Evolutionary conservation across 768 basidiomycete species (phyloP), one percentile per base, ranked within the genome.

Genomic region (Pholiota conissans): DNA sequence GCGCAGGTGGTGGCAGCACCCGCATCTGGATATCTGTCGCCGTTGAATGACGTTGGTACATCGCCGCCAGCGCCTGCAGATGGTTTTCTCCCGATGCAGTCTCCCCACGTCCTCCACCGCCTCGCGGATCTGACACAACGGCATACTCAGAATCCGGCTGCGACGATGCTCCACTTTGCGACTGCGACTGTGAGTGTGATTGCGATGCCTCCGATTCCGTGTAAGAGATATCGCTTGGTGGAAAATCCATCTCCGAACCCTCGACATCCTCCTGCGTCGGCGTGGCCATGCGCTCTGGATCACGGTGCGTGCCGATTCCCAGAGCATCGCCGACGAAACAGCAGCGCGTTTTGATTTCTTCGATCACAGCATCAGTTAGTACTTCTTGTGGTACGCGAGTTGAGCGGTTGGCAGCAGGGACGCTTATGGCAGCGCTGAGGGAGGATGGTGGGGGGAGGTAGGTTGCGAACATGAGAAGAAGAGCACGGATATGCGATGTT

Each of bases 271-370:
- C 70, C n/a, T 60, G 62, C 46, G 51, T 56, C 16, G 50, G 48
- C 74, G 70, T 46, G 71, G 62, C n/a, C 74, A 68, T 27, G 68
- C 66, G 29, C 26, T 42, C 39, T 16, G 30, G 52, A 3, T 40
- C 42, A 22, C 42, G 42, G 5, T 22, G 20, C n/a, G 42, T 0
- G 6, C 69, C 64, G 8, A 67, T 59, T 48, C 81, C 82, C 35
- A 91, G 74, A 0, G 78, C 69, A 3, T 81, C 78, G 26, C 91
- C 87, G 24, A 98, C 95, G 63, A 97, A 95, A 69, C 92, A 95
- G 56, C 86, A 89, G 3, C 94, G 85, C 2, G 89, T 90, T 71
- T 97, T 92, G 58, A 98, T 87, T 62, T 95, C 89, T 71, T 98
- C 94, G 14, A 97, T 71, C n/a, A 95, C 76, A 2, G 78, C 73